Evolutionary conservation across 208 protist species (phyloP).

Genomic region (Wallacemonas sp.): DNA sequence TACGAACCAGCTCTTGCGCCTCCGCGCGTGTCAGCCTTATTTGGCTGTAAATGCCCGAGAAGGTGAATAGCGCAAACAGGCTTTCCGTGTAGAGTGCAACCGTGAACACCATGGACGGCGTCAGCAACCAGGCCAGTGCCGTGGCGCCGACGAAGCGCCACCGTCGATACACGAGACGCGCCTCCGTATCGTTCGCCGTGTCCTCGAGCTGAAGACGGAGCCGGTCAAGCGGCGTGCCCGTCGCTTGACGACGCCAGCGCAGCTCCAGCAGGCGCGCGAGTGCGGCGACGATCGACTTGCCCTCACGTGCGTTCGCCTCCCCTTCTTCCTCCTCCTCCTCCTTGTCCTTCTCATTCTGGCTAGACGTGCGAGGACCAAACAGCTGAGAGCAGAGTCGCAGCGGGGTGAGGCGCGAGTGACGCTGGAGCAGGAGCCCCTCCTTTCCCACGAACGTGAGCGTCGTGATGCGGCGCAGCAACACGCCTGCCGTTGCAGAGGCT

Average conservation of each 20-base stretch:
- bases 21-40: constrained; percentile 2
- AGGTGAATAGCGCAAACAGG: constrained; percentile 56
- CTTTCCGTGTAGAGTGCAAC: constrained; percentile 81
- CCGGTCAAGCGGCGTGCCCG: constrained; percentile 4
- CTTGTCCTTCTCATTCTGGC: neutral
- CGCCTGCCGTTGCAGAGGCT: constrained; percentile 29
- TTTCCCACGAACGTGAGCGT: constrained; percentile 49
- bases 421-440: constrained; percentile 22
- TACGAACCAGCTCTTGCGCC: neutral
- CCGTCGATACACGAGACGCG: neutral
- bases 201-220: neutral
- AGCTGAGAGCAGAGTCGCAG: neutral
- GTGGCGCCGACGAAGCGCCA: constrained; percentile 52
- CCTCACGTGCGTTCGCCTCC: too few relatives aligned
- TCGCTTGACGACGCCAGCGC: neutral
- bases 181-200: too few relatives aligned
- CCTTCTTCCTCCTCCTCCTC: neutral
- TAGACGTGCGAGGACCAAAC: neutral
- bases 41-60: constrained; percentile 57
- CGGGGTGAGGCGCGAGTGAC: neutral
- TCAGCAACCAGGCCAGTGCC: constrained; percentile 58
- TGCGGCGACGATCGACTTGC: neutral
- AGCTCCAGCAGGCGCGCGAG: neutral
- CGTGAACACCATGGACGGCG: constrained; percentile 70
- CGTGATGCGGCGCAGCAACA: constrained; percentile 63